Evolutionary conservation across 2,329 filamentous ascomycete genomes (phyloP), one percentile per base, ranked within the genome.

Genomic region (Paraconiothyrium brasiliense): DNA sequence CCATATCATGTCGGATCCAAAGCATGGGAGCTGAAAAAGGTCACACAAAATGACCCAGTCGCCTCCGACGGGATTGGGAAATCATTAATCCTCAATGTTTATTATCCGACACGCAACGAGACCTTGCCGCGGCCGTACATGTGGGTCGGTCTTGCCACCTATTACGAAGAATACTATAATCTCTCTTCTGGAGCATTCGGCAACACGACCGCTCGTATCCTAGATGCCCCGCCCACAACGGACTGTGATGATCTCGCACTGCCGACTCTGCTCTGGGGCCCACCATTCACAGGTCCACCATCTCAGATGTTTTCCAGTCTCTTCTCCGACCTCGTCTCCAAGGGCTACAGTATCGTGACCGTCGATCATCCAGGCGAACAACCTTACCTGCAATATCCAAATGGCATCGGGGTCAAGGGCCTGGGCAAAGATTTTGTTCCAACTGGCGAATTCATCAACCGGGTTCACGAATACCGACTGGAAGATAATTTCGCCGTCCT

Each of bases 291-390:
- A 3, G 67, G 65, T 4, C 65, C 67, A 14, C 56, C 63, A 34
- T 63, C 61, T n/a, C 61, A 58, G 32, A 13, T 62, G n/a, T 67
- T 64, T 35, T 39, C 47, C 8, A 54, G 41, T 14, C 55, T 67
- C 3, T 49, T 67, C 27, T 62, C 64, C 2, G 60, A 67, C 14
- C 43, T 65, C 2, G 65, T 59, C 35, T 61, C 59, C 14, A 44
- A 58, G 4, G 62, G 64, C 32, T 66, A 67, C 56, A 57, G 56
- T 9, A 48, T 67, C n/a, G 48, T 67, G n/a, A 61, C 57, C 14
- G 30, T 67, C 3, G 67, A 67, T 34, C 67, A 69, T 44, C 67
- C 67, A 8, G 59, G 63, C 54, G 67, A 69, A 37, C 63, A 64
- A 41, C 65, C 65, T 22, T 69, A 63, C 37, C 46, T 69, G 2